Percentiles rank a stretch among this genome's conserved stretches.
These are phyloP conservation scores for Zalerion maritima DNA, from an alignment of 495 filamentous ascomycete genomes.

Conservation along the genomic window DNA sequence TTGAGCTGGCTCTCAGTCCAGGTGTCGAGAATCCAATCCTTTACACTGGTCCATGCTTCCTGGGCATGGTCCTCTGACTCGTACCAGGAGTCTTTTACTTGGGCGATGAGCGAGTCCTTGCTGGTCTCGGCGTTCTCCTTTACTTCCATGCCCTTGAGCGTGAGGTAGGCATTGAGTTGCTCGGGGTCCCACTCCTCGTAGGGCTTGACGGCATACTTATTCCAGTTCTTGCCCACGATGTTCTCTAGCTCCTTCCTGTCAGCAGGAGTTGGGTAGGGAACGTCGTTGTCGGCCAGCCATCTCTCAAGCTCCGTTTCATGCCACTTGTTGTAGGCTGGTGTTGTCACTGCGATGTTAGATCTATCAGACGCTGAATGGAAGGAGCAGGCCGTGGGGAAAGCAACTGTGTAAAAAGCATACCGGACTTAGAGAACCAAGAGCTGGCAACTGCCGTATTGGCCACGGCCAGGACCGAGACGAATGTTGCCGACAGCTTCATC, in stretches of 20 bases:
- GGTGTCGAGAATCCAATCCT: constrained; percentile 90
- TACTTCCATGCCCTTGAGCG: constrained; percentile 49
- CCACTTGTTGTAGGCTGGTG: constrained; percentile 91
- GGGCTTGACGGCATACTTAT: constrained; percentile 45
- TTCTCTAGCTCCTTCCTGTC: constrained; percentile 77
- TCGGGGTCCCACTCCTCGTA: constrained; percentile 59
- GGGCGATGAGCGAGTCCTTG: constrained; percentile 49
- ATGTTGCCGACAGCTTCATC: no score
- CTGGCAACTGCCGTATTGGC: no score
- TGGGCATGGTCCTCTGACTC: constrained; percentile 60
- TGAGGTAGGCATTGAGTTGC: constrained; percentile 50
- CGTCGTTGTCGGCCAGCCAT: constrained; percentile 88
- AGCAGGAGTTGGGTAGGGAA: constrained; percentile 72
- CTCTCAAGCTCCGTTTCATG: constrained; percentile 94
- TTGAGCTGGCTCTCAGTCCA: constrained; percentile 64
- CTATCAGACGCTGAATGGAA: no score
- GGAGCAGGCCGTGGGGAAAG: no score
- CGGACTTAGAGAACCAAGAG: no score
- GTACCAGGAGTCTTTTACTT: constrained; percentile 58
- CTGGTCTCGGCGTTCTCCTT: constrained; percentile 46
- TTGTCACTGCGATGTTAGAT: no score
- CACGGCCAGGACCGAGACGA: no score
- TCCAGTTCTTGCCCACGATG: constrained; percentile 81
- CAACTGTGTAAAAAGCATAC: no score
- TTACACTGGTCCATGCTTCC: constrained; percentile 52